These are phyloP conservation scores for Chrysoporthe cubensis DNA, from an alignment of 2,329 filamentous ascomycete species.

Conservation along the genomic window DNA sequence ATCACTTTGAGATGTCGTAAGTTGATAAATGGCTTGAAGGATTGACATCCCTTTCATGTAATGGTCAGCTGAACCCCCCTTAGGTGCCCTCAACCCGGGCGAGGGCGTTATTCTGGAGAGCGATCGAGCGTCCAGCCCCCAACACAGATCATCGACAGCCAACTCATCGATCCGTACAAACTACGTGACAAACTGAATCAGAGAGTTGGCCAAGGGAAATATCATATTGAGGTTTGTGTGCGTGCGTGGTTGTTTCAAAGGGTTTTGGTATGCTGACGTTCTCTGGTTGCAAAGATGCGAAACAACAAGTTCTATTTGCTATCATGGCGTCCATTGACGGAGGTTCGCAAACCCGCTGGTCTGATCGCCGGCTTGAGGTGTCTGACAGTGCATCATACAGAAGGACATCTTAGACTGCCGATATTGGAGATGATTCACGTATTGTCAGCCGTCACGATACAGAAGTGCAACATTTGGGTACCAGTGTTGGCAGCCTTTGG, in stretches of 20 bases:
- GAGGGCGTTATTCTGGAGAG: not conserved
- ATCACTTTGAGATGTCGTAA: not conserved
- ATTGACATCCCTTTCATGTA: not conserved
- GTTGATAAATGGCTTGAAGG: not conserved
- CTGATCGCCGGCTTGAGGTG: not conserved
- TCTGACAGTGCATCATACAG: constrained; percentile 13
- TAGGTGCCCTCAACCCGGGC: not conserved
- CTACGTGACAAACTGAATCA: constrained; percentile 14
- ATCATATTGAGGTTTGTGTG: constrained; percentile 13
- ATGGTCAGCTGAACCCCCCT: constrained; percentile 1
- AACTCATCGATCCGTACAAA: constrained; percentile 16
- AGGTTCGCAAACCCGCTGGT: constrained; percentile 2
- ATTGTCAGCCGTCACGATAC: not conserved
- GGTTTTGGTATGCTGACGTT: not conserved
- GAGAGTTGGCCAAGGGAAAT: constrained; percentile 17
- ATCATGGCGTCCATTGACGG: constrained; percentile 9
- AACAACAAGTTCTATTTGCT: constrained; percentile 21
- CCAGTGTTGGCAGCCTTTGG: not conserved
- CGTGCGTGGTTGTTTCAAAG: not conserved
- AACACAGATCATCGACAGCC: constrained; percentile 22
- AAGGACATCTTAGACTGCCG: constrained; percentile 18
- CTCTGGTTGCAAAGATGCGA: constrained; percentile 12
- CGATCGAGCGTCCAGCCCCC: constrained; percentile 7
- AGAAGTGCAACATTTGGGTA: not conserved
- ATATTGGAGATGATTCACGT: constrained; percentile 4